Percentiles rank a stretch among this genome's conserved stretches.
phyloP scores from a whole-genome alignment of 441 rosid genomes.

The Breynia disticha region DNA sequence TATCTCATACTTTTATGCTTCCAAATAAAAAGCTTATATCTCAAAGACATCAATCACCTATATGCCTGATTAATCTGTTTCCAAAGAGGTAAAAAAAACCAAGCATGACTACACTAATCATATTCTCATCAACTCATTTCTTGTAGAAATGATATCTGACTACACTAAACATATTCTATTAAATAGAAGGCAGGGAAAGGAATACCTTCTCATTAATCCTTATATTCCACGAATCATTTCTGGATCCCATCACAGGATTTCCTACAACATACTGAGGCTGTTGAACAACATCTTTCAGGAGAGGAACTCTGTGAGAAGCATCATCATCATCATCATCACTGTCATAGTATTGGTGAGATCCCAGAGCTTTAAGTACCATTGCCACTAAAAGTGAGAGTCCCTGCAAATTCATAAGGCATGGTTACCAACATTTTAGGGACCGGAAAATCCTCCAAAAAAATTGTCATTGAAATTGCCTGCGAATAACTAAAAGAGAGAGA shows the following conservation, averaged over 20 bases:
- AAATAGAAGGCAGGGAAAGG: background rate
- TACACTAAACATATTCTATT: background rate
- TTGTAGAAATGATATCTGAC: no score
- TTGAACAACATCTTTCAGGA: conserved; percentile 42
- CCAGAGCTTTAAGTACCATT: conserved; percentile 59
- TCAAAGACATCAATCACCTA: conserved; percentile 15
- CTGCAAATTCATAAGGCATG: conserved; percentile 24
- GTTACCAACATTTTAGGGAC: conserved; percentile 7
- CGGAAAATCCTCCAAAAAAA: background rate
- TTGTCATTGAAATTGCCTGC: background rate
- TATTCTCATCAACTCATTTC: no score
- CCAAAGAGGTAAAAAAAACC: no score
- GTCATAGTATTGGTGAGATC: conserved; percentile 56
- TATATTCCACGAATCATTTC: conserved; percentile 39
- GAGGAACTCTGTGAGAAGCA: conserved; percentile 35
- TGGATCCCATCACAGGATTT: conserved; percentile 51
- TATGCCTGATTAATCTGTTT: conserved; percentile 14
- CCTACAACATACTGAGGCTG: conserved; percentile 51
- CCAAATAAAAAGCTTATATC: background rate
- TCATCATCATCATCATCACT: conserved; percentile 59
- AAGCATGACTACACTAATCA: background rate
- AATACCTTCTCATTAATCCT: conserved; percentile 49
- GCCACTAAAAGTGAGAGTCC: conserved; percentile 54
- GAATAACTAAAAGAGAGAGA: conserved; percentile 17
- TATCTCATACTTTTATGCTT: background rate